Evolutionary conservation across 805 yeast species (phyloP).

Genomic region (Candida multigemmis): DNA sequence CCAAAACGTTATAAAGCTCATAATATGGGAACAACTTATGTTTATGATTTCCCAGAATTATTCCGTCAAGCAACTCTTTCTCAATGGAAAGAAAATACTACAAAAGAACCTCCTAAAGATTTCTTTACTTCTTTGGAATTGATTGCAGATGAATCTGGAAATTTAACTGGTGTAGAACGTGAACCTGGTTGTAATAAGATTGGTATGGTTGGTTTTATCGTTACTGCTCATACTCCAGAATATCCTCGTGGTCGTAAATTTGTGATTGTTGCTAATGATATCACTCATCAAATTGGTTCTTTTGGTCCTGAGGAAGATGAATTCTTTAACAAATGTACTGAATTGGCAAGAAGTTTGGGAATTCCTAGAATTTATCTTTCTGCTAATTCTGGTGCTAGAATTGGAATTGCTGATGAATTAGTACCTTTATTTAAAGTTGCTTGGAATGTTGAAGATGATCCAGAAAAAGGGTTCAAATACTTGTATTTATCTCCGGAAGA

Average conservation of each 20-base stretch:
- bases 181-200: slow-evolving; percentile 94
- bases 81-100: slow-evolving; percentile 69
- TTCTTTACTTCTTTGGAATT: slow-evolving; percentile 74
- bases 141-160: slow-evolving; percentile 72
- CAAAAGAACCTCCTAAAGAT: slow-evolving; percentile 63
- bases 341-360: slow-evolving; percentile 81
- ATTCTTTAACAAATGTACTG: slow-evolving; percentile 88
- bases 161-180: slow-evolving; percentile 79
- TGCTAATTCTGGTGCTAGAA: slow-evolving; percentile 99
- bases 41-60: slow-evolving; percentile 97
- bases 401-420: slow-evolving; percentile 95
- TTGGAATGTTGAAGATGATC: slow-evolving; percentile 75
- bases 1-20: slow-evolving; percentile 99
- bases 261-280: slow-evolving; percentile 91
- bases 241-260: slow-evolving; percentile 95
- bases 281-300: slow-evolving; percentile 96
- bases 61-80: slow-evolving; percentile 87
- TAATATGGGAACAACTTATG: slow-evolving; percentile 95
- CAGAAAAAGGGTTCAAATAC: slow-evolving; percentile 83
- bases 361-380: slow-evolving; percentile 93
- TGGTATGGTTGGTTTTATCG: slow-evolving; percentile 97
- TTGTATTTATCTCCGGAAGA: slow-evolving; percentile 73
- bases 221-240: slow-evolving; percentile 89
- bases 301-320: slow-evolving; percentile 95
- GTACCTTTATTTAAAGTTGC: slow-evolving; percentile 83